phyloP scores from a whole-genome alignment of 2,329 filamentous ascomycete species.

The Alternaria atra region DNA sequence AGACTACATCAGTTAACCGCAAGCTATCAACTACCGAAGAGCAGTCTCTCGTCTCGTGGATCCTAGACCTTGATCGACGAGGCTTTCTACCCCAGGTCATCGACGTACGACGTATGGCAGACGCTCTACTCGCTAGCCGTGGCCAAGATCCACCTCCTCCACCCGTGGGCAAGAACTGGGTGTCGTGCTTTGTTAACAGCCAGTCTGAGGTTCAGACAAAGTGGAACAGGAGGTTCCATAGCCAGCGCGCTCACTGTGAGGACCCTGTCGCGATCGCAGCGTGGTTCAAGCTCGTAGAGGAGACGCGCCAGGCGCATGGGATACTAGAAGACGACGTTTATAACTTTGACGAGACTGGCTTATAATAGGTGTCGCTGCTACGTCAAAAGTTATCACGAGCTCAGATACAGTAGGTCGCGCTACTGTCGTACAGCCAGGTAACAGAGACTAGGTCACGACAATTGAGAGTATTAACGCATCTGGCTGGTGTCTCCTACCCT shows the following conservation, averaged over 20 bases:
- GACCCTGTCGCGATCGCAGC: conserved; percentile 13
- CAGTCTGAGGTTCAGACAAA: conserved; percentile 21
- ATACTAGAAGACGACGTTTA: conserved; percentile 17
- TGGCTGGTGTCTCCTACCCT: conserved; percentile 9
- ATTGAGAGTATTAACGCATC: conserved; percentile 6
- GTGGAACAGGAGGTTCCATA: conserved; percentile 15
- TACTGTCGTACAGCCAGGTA: conserved; percentile 16
- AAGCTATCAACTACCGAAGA: conserved; percentile 18
- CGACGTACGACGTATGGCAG: conserved; percentile 10
- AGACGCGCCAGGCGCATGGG: conserved; percentile 12
- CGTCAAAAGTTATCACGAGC: conserved; percentile 1
- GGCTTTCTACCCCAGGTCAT: conserved; percentile 1
- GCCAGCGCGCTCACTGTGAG: conserved; percentile 12
- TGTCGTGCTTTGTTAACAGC: conserved; percentile 13
- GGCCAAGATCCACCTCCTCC: conserved; percentile 13
- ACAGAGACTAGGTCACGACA: neutral
- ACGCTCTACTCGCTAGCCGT: conserved; percentile 6
- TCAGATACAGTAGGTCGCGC: conserved; percentile 9
- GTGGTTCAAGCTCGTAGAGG: conserved; percentile 18
- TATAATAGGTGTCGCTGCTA: conserved; percentile 17
- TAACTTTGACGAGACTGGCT: conserved; percentile 29
- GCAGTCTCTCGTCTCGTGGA: conserved; percentile 18
- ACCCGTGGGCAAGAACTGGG: conserved; percentile 17
- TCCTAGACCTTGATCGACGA: conserved; percentile 1
- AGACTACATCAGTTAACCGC: neutral